Evolutionary conservation across 257 asterid species (phyloP), one percentile per base, ranked within the genome.

Genomic region (Leonotis leonurus): DNA sequence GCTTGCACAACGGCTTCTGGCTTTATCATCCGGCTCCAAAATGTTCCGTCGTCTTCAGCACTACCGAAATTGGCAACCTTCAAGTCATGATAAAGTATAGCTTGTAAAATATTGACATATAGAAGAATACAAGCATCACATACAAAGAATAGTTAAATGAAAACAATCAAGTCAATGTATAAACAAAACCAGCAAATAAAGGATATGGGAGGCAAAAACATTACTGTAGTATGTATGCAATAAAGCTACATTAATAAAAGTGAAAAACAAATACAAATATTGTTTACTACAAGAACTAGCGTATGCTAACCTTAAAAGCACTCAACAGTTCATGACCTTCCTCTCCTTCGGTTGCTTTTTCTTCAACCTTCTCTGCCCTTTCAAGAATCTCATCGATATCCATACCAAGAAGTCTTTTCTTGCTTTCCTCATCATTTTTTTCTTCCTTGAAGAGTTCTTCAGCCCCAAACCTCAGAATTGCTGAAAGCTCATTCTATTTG

Each of bases 1-100:
- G 96, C 90, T 40, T 87, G 94, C 5, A 80, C 60, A 81, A 84
- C 69, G 60, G 87, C 95, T 43, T 93, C 97, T 4, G 99, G 97
- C 71, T 93, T 89, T 79, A 93, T 93, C 99, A 89, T 87, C 73
- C 99, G 92, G 77, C 97, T 89, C 99, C 99, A 93, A 61, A 93
- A 93, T 60, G 90, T 82, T 51, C 97, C 94, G 73, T 89, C 99
- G 65, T 93, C 96, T 80, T 93, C 99, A 75, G 94, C 82, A 74
- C 89, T 79, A 64, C 90, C 78, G 77, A 93, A 93, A 74, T 89
- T 89, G 49, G 99, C 99, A 57, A 93, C 99, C 99, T 93, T 79
- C 67, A 76, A 54, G 54, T 41, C 53, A 25, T 26, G 51, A 64
- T 39, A 56, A 5, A 53, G 41, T 43, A 56, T 65, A 49, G 62